Evolutionary conservation across 148 eudicot genomes (phyloP).

Genomic region (Persicaria tinctoria): DNA sequence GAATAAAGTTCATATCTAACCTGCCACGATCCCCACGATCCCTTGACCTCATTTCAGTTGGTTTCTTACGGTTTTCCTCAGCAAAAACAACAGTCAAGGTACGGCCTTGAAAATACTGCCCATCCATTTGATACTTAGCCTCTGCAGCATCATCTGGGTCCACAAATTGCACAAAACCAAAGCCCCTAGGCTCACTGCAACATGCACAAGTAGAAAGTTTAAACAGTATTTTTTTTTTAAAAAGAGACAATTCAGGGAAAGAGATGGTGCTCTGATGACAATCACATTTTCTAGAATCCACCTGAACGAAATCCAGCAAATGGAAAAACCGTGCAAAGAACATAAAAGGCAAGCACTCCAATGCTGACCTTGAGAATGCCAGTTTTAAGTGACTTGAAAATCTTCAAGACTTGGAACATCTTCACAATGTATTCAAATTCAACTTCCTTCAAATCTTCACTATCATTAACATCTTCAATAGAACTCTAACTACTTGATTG

Average conservation of each 20-base stretch:
- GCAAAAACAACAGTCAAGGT: constrained; percentile 52
- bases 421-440: constrained; percentile 76
- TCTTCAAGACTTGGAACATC: constrained; percentile 93
- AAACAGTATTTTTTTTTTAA: background rate
- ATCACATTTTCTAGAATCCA: constrained; percentile 9
- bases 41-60: constrained; percentile 67
- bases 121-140: constrained; percentile 93
- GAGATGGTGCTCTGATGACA: background rate
- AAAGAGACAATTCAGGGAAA: constrained; percentile 9
- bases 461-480: constrained; percentile 75
- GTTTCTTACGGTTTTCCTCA: constrained; percentile 93
- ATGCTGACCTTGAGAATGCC: constrained; percentile 80
- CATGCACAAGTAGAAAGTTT: constrained; percentile 25
- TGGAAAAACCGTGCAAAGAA: constrained; percentile 40
- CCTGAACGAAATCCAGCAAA: constrained; percentile 18
- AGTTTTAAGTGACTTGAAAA: constrained; percentile 82
- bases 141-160: constrained; percentile 94
- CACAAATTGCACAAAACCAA: constrained; percentile 89
- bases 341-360: constrained; percentile 65
- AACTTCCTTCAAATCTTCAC: constrained; percentile 75
- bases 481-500: constrained; percentile 90
- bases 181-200: constrained; percentile 67
- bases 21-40: constrained; percentile 39
- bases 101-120: constrained; percentile 71
- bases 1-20: constrained; percentile 2